phyloP scores from a whole-genome alignment of 2,329 filamentous ascomycete genomes.

The Phialophora expanda region DNA sequence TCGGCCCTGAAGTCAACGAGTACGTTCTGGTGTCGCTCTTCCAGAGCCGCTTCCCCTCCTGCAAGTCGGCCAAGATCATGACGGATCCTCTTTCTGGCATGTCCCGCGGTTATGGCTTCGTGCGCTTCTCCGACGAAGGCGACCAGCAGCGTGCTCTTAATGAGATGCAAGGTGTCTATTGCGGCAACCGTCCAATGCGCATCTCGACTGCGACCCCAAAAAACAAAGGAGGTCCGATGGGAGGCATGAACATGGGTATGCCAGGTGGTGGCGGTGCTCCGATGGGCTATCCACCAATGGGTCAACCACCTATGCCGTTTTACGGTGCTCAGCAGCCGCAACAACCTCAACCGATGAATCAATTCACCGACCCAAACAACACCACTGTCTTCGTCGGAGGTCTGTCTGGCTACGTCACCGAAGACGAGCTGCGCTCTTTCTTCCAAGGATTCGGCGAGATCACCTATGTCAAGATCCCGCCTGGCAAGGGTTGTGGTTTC shows the following conservation, averaged over 20 bases:
- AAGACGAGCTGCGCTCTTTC: constrained; percentile 99
- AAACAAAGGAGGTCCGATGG: constrained; percentile 67
- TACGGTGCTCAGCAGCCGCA: constrained; percentile 73
- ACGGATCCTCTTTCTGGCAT: constrained; percentile 97
- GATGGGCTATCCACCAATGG: constrained; percentile 71
- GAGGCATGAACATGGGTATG: constrained; percentile 60
- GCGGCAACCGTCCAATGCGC: constrained; percentile 96
- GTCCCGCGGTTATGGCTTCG: constrained; percentile 96
- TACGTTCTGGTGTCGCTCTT: constrained; percentile 97
- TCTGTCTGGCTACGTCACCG: constrained; percentile 95
- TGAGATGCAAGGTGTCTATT: constrained; percentile 99
- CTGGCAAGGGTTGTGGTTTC: constrained; percentile 98
- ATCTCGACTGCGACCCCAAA: constrained; percentile 98
- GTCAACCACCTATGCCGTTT: constrained; percentile 70
- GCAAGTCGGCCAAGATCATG: constrained; percentile 99
- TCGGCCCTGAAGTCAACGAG: constrained; percentile 98
- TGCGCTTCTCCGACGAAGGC: constrained; percentile 92
- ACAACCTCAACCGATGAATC: constrained; percentile 96
- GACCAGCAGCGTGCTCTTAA: constrained; percentile 95
- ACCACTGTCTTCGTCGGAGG: constrained; percentile 98
- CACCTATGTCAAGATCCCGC: constrained; percentile 99
- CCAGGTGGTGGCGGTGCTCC: constrained; percentile 55
- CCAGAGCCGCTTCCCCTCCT: constrained; percentile 92
- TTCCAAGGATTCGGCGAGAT: constrained; percentile 99
- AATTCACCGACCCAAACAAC: constrained; percentile 99